Evolutionary conservation across 2,329 filamentous ascomycete genomes (phyloP), one percentile per base, ranked within the genome.

Genomic region (Colletotrichum nymphaeae): DNA sequence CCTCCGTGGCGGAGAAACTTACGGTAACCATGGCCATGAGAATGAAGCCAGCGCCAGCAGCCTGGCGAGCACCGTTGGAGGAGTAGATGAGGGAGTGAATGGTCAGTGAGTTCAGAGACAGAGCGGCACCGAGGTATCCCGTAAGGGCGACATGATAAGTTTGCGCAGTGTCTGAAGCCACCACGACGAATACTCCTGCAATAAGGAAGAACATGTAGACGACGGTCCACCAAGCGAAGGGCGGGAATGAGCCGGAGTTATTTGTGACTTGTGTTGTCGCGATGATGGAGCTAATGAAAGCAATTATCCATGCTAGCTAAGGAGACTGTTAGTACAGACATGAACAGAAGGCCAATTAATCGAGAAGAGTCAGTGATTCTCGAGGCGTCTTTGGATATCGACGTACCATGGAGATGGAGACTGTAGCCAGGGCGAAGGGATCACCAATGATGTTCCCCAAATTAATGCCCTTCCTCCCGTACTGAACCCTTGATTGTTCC

Each of bases 231-330:
- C 97, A 99, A 26, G 93, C 92, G 82, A 95, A 98, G 76, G 95
- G 94, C 16, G 95, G 95, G 79, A 95, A 98, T 83, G 84, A 64
- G 83, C 85, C 79, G 66, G 80, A 63, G 9, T 64, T 70, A 35
- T 58, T 66, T 9, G 67, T 58, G 30, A 70, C 79, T 72, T 88
- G 83, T 55, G 89, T 80, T 71, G 90, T 87, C 53, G 93, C 92
- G 78, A 98, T 91, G 80, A 98, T 92, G 74, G 94, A 96, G 75
- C 92, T 89, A 79, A 98, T 90, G 82, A 98, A 97, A 58, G 95
- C 91, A 79, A 99, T 98, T 77, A 98, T 84, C 97, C 97, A 99
- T 72, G 95, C 96, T 76, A 98, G 92, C 96, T 98, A 81, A 7
- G 6, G 75, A 6, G 22, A 42, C 5, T 19, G 53, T 72, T 22